phyloP scores from a whole-genome alignment of 192 early-diverging fungal genomes.

The Backusella luteola region DNA sequence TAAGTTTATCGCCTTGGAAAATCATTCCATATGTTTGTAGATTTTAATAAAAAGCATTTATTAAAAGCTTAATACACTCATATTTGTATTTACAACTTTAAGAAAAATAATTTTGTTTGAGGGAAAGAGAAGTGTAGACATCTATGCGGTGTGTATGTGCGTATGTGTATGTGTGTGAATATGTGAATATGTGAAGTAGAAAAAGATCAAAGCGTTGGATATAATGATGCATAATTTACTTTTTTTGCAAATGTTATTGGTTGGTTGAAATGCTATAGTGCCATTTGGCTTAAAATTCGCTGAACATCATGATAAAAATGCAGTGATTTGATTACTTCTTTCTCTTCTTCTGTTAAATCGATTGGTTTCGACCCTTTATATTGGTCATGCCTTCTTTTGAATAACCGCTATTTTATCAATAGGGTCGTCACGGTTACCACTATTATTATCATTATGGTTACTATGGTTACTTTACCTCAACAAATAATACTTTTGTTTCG shows the following conservation, averaged over 20 bases:
- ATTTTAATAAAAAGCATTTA: constrained; percentile 3
- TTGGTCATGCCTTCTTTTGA: constrained; percentile 1
- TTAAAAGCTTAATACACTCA: not conserved
- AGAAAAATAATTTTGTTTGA: not conserved
- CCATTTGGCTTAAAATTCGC: not conserved
- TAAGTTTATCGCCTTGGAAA: constrained; percentile 35
- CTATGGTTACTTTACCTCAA: constrained; percentile 26
- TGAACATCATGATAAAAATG: not conserved
- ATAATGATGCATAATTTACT: not conserved
- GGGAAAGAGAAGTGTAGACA: not conserved
- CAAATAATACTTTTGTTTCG: constrained; percentile 32
- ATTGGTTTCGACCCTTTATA: not conserved
- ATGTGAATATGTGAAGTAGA: not conserved
- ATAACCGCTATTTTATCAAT: not conserved
- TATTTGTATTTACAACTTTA: not conserved
- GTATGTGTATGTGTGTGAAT: not conserved
- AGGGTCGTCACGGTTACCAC: not conserved
- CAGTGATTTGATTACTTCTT: not conserved
- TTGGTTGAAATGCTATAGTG: not conserved
- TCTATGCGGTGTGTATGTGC: not conserved
- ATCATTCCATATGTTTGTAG: not conserved
- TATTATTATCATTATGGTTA: not conserved
- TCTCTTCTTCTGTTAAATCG: not conserved
- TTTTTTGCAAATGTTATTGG: not conserved
- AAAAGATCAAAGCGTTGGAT: not conserved